These are phyloP conservation scores for Erodium trifolium DNA, from an alignment of 441 rosid genomes.

Conservation along the genomic window DNA sequence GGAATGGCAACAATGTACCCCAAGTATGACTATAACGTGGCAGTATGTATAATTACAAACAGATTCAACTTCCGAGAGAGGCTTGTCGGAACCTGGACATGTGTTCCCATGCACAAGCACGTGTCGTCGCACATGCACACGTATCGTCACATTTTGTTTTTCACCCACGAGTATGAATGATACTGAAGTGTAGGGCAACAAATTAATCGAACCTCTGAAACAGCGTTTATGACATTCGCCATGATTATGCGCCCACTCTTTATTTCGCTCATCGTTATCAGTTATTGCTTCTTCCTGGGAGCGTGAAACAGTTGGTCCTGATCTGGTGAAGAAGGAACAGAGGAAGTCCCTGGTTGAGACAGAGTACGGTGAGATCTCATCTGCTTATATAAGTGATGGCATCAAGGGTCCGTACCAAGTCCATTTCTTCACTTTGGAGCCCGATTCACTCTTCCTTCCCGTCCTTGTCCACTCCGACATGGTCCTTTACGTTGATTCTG, in stretches of 20 bases:
- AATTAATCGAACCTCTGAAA: neutral
- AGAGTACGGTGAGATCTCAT: conserved; percentile 15
- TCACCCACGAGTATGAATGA: neutral
- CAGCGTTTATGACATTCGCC: neutral
- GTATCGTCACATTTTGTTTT: neutral
- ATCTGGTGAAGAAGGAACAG: conserved; percentile 13
- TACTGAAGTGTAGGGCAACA: neutral
- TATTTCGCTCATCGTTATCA: neutral
- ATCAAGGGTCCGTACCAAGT: conserved; percentile 2
- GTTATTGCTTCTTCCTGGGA: neutral
- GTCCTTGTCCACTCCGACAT: conserved; percentile 13
- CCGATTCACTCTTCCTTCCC: conserved; percentile 13
- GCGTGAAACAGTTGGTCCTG: neutral
- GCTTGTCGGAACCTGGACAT: neutral
- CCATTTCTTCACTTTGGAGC: conserved; percentile 13
- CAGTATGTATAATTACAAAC: neutral
- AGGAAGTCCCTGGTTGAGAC: conserved; percentile 6
- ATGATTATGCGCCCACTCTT: neutral
- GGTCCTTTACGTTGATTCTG: conserved; percentile 15
- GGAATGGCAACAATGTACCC: too few species aligned
- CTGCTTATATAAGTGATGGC: conserved; percentile 3
- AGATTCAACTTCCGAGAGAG: neutral
- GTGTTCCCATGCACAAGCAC: neutral
- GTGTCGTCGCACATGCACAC: neutral
- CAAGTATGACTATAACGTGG: too few species aligned